A percentile compares a stretch with the other conserved stretches of the same genome.
Conservation (phyloP, 306 rosid species). For the Lablab purpureus region DNA sequence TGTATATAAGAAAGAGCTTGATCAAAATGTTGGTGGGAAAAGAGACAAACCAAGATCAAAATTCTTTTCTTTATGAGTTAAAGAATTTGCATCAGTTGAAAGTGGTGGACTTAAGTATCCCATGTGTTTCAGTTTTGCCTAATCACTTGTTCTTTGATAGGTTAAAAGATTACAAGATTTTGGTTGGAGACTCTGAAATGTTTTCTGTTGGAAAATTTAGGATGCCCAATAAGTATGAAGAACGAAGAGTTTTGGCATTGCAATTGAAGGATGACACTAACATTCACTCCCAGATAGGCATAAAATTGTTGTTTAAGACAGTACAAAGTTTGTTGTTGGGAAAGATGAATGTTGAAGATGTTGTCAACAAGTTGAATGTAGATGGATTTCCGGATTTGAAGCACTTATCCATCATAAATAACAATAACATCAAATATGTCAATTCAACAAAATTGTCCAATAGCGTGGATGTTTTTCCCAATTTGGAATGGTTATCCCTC, state of each 20-base stretch:
- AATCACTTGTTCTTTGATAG: slow-evolving; percentile 2
- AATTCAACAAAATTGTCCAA: slow-evolving; percentile 16
- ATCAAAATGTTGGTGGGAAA: neutral
- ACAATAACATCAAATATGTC: neutral
- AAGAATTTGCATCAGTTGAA: slow-evolving; percentile 17
- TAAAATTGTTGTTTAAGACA: slow-evolving; percentile 39
- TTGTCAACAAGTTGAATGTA: neutral
- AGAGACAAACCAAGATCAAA: neutral
- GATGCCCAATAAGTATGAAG: neutral
- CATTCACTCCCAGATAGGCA: slow-evolving; percentile 11
- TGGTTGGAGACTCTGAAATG: neutral
- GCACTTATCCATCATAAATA: slow-evolving; percentile 38
- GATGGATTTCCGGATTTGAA: slow-evolving; percentile 43
- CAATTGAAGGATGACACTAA: neutral
- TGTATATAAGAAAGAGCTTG: slow-evolving; percentile 12
- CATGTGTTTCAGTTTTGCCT: neutral
- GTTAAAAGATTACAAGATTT: slow-evolving; percentile 28
- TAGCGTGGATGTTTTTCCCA: slow-evolving; percentile 33
- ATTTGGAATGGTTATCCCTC: slow-evolving; percentile 42
- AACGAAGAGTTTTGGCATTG: neutral
- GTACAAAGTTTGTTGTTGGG: slow-evolving; percentile 48
- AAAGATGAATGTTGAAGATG: slow-evolving; percentile 22
- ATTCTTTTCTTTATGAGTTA: neutral
- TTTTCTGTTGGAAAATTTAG: neutral
- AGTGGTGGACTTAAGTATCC: slow-evolving; percentile 7